Percentiles rank a stretch among this genome's conserved stretches.
These are phyloP conservation scores for Nemania sp. DNA, from an alignment of 2,329 filamentous ascomycete species.

Conservation along the genomic window DNA sequence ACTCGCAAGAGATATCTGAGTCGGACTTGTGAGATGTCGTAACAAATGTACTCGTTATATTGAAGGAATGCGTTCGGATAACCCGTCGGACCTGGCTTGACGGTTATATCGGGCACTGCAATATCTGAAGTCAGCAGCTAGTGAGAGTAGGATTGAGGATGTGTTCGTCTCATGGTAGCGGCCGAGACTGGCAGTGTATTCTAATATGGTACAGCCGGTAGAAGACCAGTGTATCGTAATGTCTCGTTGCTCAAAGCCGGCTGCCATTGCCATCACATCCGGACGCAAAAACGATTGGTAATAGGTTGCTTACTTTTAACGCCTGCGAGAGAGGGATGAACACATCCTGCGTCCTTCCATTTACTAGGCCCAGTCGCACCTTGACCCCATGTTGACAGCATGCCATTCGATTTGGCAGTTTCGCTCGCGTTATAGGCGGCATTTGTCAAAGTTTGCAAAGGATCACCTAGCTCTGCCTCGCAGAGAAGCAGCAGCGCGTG, in stretches of 20 bases:
- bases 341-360: conserved; percentile 76
- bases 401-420: conserved; percentile 62
- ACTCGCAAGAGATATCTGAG: conserved; percentile 72
- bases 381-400: conserved; percentile 71
- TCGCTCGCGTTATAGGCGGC: conserved; percentile 67
- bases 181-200: neutral
- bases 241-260: no score
- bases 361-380: conserved; percentile 65
- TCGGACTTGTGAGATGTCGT: conserved; percentile 71
- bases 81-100: conserved; percentile 53
- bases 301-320: conserved; percentile 61
- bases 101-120: conserved; percentile 53
- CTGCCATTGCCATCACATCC: neutral
- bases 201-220: neutral
- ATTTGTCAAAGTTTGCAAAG: conserved; percentile 66
- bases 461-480: conserved; percentile 79
- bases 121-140: conserved; percentile 6
- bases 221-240: neutral
- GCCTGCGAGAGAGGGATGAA: conserved; percentile 68
- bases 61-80: conserved; percentile 52
- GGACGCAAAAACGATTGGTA: no score
- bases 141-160: neutral
- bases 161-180: neutral
- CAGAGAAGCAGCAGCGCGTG: conserved; percentile 79
- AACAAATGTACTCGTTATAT: conserved; percentile 78